These are phyloP conservation scores for Lepidium africanum DNA, from an alignment of 345 rosid species.

Conservation along the genomic window DNA sequence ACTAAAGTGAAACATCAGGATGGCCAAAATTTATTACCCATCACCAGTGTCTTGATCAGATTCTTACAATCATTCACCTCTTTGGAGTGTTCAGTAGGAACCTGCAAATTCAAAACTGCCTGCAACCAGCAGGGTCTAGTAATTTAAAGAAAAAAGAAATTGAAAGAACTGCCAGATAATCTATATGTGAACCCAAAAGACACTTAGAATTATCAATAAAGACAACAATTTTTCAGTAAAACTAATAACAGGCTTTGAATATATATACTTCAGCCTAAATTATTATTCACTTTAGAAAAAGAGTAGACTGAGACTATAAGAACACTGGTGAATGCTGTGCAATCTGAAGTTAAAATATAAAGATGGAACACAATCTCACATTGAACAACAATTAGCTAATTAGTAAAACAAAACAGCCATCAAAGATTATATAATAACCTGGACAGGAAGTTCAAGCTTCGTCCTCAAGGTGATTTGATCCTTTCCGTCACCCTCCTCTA, in stretches of 20 bases:
- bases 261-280: neutral
- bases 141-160: neutral
- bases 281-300: neutral
- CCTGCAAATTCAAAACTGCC: slow-evolving; percentile 97
- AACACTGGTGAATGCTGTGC: neutral
- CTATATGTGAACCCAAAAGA: neutral
- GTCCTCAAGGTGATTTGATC: slow-evolving; percentile 73
- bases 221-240: neutral
- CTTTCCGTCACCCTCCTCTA: slow-evolving; percentile 90
- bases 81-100: slow-evolving; percentile 90
- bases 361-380: slow-evolving; percentile 1
- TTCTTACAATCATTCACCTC: slow-evolving; percentile 94
- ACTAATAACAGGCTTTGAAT: neutral
- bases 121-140: slow-evolving; percentile 36
- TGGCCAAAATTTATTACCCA: slow-evolving; percentile 56
- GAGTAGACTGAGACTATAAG: neutral
- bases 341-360: slow-evolving; percentile 2
- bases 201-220: neutral
- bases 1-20: slow-evolving; percentile 9
- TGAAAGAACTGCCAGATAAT: neutral
- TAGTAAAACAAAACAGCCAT: neutral
- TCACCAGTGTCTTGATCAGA: slow-evolving; percentile 92
- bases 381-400: slow-evolving; percentile 2
- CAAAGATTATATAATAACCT: slow-evolving; percentile 44
- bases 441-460: slow-evolving; percentile 98